phyloP scores from a whole-genome alignment of 345 rosid species.

The Brassica carinata region DNA sequence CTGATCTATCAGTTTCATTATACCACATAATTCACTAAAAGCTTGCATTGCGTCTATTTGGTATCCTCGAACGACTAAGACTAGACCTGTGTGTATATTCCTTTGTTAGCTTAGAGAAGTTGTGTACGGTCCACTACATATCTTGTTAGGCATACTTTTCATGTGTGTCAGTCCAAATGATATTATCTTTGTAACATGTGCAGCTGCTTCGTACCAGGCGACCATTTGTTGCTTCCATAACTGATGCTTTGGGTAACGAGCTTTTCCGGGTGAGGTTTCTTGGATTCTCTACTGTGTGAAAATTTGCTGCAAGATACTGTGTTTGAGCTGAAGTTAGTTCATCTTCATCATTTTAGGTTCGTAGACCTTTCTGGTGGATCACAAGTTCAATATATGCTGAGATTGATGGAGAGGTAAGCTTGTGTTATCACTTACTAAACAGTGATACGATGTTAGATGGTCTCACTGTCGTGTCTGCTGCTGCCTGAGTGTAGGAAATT shows the following conservation, averaged over 20 bases:
- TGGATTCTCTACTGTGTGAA: conserved; percentile 22
- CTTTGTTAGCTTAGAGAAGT: conserved; percentile 2
- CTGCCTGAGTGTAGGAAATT: conserved; percentile 55
- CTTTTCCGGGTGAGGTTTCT: conserved; percentile 69
- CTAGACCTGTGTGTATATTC: not conserved
- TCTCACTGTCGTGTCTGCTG: conserved; percentile 22
- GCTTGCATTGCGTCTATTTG: not conserved
- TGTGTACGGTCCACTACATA: not conserved
- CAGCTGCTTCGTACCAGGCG: conserved; percentile 88
- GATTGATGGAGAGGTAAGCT: conserved; percentile 77
- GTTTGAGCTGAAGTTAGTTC: conserved; percentile 36
- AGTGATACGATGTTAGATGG: conserved; percentile 2
- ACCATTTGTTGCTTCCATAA: conserved; percentile 80
- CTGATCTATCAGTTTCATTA: conserved; percentile 1
- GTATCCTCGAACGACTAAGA: not conserved
- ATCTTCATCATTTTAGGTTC: conserved; percentile 59
- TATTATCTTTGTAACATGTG: conserved; percentile 13
- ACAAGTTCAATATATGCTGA: conserved; percentile 94
- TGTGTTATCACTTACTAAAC: not conserved
- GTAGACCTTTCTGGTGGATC: conserved; percentile 96
- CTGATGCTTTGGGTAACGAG: conserved; percentile 74
- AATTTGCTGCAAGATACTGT: not conserved
- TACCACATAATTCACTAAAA: not conserved
- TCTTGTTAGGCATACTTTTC: conserved; percentile 1
- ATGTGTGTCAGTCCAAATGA: not conserved